Base-by-base conservation (phyloP, 805 yeast species). In the Lipomyces oligophaga region DNA sequence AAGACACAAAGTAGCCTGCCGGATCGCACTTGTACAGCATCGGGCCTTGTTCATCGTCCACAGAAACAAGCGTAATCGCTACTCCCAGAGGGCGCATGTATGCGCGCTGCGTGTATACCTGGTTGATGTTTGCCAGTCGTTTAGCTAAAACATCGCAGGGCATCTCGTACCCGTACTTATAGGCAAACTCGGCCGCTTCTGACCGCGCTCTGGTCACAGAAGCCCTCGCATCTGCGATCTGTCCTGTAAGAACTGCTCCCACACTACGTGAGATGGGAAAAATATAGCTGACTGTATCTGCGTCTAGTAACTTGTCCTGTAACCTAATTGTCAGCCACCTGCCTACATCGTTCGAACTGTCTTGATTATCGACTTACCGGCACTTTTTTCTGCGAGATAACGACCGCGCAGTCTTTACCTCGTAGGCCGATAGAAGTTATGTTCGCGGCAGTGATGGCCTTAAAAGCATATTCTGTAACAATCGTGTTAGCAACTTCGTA, bases 41-140 rank as follows among this genome's bases (percentile, higher is more conserved):
- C 22, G 98, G 96, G 1, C 97, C 98, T 43, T 72, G 67, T 67
- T 83, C 94, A 63, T 87, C 96, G 66, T 88, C 97, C 47, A 85
- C 81, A 36, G 94, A 79, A 48, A 88, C 76, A 61, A 90, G 83
- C 21, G 96, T 87, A 63, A 88, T 75, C 24, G 95, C 86, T 49
- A 90, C 96, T 31, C 98, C 98, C 58, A 88, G 74, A 21, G 98
- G 98, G 68, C 98, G 80, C 97, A 93, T 93, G 68, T 90, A 90
- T 8, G 97, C 97, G 64, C 97, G 78, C 70, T 93, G 98, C 34
- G 98, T 93, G 68, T 88, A 93, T 54, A 93, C 79, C 72, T 93
- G 98, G 40, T 95, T 84, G 63, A 88, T 71, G 66, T 93, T 93
- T 45, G 97, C 97, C 85, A 93, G 83, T 65, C 97, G 78, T 71